These are phyloP conservation scores for Carallia pectinifolia DNA, from an alignment of 345 rosid genomes.

Conservation along the genomic window DNA sequence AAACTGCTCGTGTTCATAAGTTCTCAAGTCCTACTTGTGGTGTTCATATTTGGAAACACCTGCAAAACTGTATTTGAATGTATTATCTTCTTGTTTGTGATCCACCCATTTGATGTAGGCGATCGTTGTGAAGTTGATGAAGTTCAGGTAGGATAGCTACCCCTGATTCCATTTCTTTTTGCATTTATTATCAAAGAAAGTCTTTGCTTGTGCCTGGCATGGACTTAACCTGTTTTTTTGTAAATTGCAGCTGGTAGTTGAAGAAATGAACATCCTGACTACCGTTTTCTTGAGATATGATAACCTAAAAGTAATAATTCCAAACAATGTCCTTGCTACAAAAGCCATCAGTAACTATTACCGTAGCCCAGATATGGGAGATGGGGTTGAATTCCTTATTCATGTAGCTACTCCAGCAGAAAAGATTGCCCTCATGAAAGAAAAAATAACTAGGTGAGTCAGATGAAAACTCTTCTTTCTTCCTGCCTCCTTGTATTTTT, in stretches of 20 bases:
- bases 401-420: conserved; percentile 58
- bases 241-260: conserved; percentile 66
- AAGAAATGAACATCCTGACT: conserved; percentile 71
- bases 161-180: neutral
- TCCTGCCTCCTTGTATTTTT: neutral
- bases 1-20: conserved; percentile 27
- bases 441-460: conserved; percentile 43
- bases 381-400: conserved; percentile 60
- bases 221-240: neutral
- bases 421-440: conserved; percentile 49
- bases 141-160: conserved; percentile 20
- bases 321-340: conserved; percentile 51
- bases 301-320: conserved; percentile 70
- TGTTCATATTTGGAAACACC: conserved; percentile 29
- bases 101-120: conserved; percentile 33
- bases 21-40: conserved; percentile 32
- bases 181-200: neutral
- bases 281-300: conserved; percentile 71
- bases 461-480: neutral
- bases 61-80: conserved; percentile 30
- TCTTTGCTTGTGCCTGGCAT: neutral
- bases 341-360: conserved; percentile 43
- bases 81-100: conserved; percentile 32
- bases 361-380: conserved; percentile 84
- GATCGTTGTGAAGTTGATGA: conserved; percentile 35